These are phyloP conservation scores for Alternaria infectoria DNA, from an alignment of 2,329 filamentous ascomycete species.

Conservation along the genomic window DNA sequence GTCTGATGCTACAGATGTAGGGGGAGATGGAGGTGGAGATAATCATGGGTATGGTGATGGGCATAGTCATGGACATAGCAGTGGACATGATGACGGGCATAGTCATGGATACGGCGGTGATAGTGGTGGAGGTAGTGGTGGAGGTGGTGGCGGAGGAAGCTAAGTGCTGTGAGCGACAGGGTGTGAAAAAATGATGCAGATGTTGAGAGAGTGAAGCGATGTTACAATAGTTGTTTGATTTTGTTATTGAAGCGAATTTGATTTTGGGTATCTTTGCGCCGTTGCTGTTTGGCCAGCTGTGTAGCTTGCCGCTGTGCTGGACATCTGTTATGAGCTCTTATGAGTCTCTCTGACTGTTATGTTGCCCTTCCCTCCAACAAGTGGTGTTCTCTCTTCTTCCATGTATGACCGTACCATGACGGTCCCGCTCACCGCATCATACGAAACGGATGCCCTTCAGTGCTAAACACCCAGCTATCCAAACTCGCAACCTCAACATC, in stretches of 20 bases:
- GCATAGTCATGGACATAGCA: neutral
- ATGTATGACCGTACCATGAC: neutral
- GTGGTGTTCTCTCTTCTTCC: neutral
- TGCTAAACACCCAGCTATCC: conserved; percentile 54
- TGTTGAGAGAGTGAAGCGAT: neutral
- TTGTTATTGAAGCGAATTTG: neutral
- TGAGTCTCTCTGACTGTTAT: neutral
- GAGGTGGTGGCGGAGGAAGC: neutral
- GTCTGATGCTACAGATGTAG: neutral
- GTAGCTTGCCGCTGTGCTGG: neutral
- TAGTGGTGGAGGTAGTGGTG: neutral
- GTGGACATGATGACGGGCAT: too few species aligned
- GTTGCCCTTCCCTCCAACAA: neutral
- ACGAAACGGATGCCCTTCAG: conserved; percentile 50
- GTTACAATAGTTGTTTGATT: neutral
- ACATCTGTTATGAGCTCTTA: neutral
- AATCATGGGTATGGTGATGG: neutral
- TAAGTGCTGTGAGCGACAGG: neutral
- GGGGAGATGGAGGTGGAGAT: neutral
- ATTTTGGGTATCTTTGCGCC: neutral
- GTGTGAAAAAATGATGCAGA: neutral
- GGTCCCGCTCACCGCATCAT: conserved; percentile 40
- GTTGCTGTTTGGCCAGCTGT: neutral
- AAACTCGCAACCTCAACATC: conserved; percentile 46
- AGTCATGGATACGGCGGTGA: neutral